Evolutionary conservation across 202 grass and related monocot species (phyloP), one percentile per base, ranked within the genome.

Genomic region (Eragrostis tef): DNA sequence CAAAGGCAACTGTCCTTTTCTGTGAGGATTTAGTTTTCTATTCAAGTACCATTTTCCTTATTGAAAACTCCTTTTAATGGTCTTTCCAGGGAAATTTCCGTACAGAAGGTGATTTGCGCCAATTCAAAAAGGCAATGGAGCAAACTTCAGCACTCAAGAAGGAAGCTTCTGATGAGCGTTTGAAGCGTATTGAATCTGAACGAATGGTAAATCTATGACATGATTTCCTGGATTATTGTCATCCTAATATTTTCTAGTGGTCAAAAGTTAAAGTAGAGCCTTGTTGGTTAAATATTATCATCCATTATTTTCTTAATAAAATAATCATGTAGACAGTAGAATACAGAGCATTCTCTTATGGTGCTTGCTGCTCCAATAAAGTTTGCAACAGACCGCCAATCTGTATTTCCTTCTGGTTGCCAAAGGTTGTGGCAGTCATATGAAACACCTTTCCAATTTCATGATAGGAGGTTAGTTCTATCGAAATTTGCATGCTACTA

Each of bases 111-210:
- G 63, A 77, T 75, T 9, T 75, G n/a, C 47, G 2, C 70, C 64
- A 85, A 84, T 49, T 84, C 21, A 54, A 75, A 56, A 88, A 57
- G 27, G 59, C 11, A 73, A 80, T 46, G 56, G 87, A 88, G 31
- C 70, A 80, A 71, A 78, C 64, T 85, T 57, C 57, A 39, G 42
- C 47, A 47, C 62, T 81, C 24, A 85, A 85, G 82, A 77, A 71
- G 25, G 87, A 89, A 81, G 82, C 87, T 43, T 85, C 57, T 75
- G 76, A 75, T 0, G 77, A 88, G 71, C 87, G 81, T 9, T 64
- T 71, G 77, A 85, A 20, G 71, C 47, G 81, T 42, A 88, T 85
- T n/a, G 82, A 88, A 81, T 70, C 45, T 64, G 87, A 85, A 26
- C 44, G 70, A 75, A 84, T 88, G 86, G 86, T 84, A 88, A 73